These are phyloP conservation scores for Tricholoma hemisulphureum DNA, from an alignment of 768 basidiomycete species.

Conservation along the genomic window DNA sequence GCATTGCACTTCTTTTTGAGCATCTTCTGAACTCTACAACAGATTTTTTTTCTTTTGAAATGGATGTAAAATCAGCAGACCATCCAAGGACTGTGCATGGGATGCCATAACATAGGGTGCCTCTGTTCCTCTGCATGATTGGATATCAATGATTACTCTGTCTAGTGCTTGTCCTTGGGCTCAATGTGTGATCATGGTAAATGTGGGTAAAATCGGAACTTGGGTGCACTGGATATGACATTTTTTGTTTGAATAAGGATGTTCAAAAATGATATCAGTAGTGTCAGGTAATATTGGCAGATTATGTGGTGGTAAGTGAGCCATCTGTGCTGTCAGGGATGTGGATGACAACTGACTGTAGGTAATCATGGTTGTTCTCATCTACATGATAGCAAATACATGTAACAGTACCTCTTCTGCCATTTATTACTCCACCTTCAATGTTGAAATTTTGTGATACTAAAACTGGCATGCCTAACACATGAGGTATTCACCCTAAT, in stretches of 20 bases:
- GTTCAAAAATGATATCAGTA: neutral
- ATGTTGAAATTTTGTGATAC: slow-evolving; percentile 32
- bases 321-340: neutral
- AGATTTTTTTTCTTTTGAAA: slow-evolving; percentile 6
- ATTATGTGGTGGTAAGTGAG: neutral
- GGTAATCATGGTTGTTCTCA: neutral
- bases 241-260: neutral
- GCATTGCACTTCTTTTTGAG: slow-evolving; percentile 1
- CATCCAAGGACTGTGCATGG: slow-evolving; percentile 23
- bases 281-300: neutral
- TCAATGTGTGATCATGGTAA: slow-evolving; percentile 40
- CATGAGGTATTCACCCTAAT: slow-evolving; percentile 13
- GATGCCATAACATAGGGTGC: slow-evolving; percentile 45
- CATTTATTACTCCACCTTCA: slow-evolving; percentile 29
- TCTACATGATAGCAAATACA: slow-evolving; percentile 13
- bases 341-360: neutral
- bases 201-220: slow-evolving; percentile 35
- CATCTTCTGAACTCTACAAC: slow-evolving; percentile 9
- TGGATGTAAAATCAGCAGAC: slow-evolving; percentile 29
- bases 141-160: slow-evolving; percentile 31
- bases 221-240: slow-evolving; percentile 22
- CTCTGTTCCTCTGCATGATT: slow-evolving; percentile 29
- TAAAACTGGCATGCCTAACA: slow-evolving; percentile 34
- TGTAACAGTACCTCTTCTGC: slow-evolving; percentile 18
- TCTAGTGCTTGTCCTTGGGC: slow-evolving; percentile 37